Base-by-base conservation (phyloP, 2,329 filamentous ascomycete genomes). In the Cladorrhinum sp. region DNA sequence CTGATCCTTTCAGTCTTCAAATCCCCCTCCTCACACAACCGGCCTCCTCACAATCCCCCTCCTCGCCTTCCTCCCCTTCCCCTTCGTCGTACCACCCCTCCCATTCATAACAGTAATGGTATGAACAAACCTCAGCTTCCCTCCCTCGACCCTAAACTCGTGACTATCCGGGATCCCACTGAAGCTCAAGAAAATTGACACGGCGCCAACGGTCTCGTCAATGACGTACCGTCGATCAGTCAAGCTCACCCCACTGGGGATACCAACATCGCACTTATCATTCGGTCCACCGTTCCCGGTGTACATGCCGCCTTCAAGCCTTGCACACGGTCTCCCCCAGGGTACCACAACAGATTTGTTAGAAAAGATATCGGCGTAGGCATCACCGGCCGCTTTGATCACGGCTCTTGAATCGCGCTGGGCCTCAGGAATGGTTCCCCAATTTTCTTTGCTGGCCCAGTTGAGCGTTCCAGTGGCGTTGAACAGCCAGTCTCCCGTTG, bases 191-290 rank as follows among this genome's bases (percentile, higher is more conserved):
- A 71, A 70, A 2, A 71, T 62, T 29, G 65, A 67, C 18, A 71
- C 70, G 1, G 64, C 63, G 3, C 70, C 71, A 6, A 68, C 62
- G 24, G 64, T 67, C 63, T 72, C 71, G 53, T 73, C 71, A 38
- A 73, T 66, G 10, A 72, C 65, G 60, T 72, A 71, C 5, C 68
- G 66, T n/a, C 69, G 57, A 57, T 70, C 64, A 5, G 61, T 60
- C 1, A 71, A 62, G 32, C 61, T 36, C 27, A 68, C 68, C 1
- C 60, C 66, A 49, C 59, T 66, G 12, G 71, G 70, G n/a, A 70
- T 64, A 2, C 65, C 68, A 8, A 70, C 63, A n/a, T 68, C 63
- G 41, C 70, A 71, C 22, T 57, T 66, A 27, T 68, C 66, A 49
- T 64, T 62, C 1, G 64, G 62, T 2, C 64, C 62, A 2, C 66